Evolutionary conservation across 1,139 yeast genomes (phyloP), one percentile per base, ranked within the genome.

Genomic region (Blastobotrys proliferans): DNA sequence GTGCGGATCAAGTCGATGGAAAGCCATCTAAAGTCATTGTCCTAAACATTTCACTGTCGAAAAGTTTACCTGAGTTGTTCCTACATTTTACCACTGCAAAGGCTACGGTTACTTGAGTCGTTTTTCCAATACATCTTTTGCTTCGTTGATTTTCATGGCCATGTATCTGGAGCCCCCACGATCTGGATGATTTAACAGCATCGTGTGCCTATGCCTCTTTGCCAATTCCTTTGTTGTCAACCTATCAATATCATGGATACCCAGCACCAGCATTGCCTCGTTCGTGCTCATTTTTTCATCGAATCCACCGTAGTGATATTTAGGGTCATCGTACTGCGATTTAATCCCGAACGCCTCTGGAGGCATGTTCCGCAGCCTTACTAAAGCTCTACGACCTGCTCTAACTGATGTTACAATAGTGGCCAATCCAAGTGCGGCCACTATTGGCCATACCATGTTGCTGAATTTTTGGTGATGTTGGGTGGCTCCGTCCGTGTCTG

Each of bases 181-280:
- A 59, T 84, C 95, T 0, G 95, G 94, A 58, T 84, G 95, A 54
- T 77, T 85, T 41, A 69, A 55, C 42, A 81, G 67, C 83, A 84
- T 83, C 53, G 81, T 69, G 43, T 66, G 67, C 44, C 92, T 67
- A 60, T 84, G 87, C 49, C 77, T 66, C 43, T 69, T 68, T 45
- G 74, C 72, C 35, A 85, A 65, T 38, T 74, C 69, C 16, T 48
- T 52, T 28, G 40, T 43, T 13, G 55, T 54, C 14, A 55, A 52
- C 17, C 48, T 49, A 32, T 44, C 49, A 17, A 45, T 40, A 8
- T 49, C 47, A 11, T 51, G 52, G 20, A 65, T 48, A 4, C 62
- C 67, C 21, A 66, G 53, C 3, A 66, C 58, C 43, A 56, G 53
- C 42, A 55, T 48, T 4, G 70, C 70, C 48, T 66, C 70, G 21